Base-by-base conservation (phyloP, 1,284 basidiomycete species). In the Heterobasidion parviporum region DNA sequence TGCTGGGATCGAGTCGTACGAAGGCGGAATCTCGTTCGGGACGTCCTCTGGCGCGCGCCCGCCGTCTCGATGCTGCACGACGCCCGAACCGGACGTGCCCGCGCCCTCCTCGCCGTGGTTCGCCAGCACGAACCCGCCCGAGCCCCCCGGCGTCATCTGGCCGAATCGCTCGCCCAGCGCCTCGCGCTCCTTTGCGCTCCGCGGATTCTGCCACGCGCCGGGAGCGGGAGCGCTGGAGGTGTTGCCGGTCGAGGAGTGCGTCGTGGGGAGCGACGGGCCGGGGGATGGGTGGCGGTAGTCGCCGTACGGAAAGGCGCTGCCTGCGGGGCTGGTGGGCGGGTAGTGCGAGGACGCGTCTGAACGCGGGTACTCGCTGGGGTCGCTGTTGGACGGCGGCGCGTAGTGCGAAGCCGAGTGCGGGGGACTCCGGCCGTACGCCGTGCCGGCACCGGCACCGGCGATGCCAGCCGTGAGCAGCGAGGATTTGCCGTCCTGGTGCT, bases 151-250 rank as follows among this genome's bases (percentile, higher is more conserved):
- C 55, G 53, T 20, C 52, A 51, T 16, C 56, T 51, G 18, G 16
- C 26, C 26, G 26, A 26, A 26, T 4, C 51, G 34, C 51, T 18
- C 33, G 9, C 14, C 43, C 18, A 38, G 2, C 33, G 65, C 66
- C 62, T 72, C 70, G 45, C 65, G 61, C 65, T 71, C 70, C 61
- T 72, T 72, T 32, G 61, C 41, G 43, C 65, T 66, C 52, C 66
- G 63, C 18, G 70, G 54, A 12, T 62, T 61, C 5, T 61, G 61
- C 5, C 51, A 54, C 20, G 52, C 50, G 35, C 48, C 56, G n/a
- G 20, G 15, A 12, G 15, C n/a, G 20, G 26, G 15, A 2, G 49
- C 14, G 8, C 15, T 12, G 12, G 26, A n/a, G 12, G 49, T 12
- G 15, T 12, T 10, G 12, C 20, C 49, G 26, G 12, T 16, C 12